phyloP scores from a whole-genome alignment of 1,139 yeast genomes.

The Pichia sp. region DNA sequence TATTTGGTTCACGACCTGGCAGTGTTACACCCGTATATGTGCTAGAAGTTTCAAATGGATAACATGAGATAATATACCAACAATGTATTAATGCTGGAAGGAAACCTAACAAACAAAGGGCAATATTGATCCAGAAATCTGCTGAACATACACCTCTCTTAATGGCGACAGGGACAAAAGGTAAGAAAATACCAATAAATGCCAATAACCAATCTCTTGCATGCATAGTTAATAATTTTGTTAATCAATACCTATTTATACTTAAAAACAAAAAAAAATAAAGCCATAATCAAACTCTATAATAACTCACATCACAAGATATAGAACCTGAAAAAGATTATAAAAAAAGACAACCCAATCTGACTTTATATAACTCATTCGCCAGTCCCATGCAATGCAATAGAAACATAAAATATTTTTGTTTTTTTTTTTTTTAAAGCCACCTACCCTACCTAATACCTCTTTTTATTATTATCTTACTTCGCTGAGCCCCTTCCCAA shows the following conservation, averaged over 20 bases:
- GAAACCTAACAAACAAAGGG: conserved; percentile 71
- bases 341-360: background rate
- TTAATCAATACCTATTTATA: background rate
- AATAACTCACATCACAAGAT: no score
- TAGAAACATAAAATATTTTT: no score
- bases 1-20: conserved; percentile 29
- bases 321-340: no score
- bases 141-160: conserved; percentile 70
- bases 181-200: conserved; percentile 70
- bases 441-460: no score
- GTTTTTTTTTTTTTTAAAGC: no score
- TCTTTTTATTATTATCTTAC: background rate
- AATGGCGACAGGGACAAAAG: conserved; percentile 76
- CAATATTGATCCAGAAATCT: conserved; percentile 65
- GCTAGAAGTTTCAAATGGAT: conserved; percentile 42
- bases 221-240: conserved; percentile 36
- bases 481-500: conserved; percentile 4
- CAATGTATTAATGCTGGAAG: conserved; percentile 73
- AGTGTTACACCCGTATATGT: conserved; percentile 29
- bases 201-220: conserved; percentile 77
- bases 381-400: no score
- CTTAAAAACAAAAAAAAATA: background rate
- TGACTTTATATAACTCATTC: no score
- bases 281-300: no score
- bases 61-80: conserved; percentile 51